These are phyloP conservation scores for Chionographis japonica DNA, from an alignment of 106 monocot genomes.

Conservation along the genomic window DNA sequence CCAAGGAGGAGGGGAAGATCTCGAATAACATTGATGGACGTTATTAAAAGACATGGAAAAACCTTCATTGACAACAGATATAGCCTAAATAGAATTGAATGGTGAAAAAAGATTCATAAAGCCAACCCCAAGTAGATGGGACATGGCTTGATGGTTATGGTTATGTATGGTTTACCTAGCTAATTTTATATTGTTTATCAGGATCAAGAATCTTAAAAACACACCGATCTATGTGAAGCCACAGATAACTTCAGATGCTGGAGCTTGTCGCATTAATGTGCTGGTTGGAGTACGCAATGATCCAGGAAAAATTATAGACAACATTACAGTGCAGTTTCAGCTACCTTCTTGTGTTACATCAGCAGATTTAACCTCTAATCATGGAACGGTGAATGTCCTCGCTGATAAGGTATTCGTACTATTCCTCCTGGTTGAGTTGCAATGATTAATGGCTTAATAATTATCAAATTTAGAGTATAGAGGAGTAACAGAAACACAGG, in stretches of 20 bases:
- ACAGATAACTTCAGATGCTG: constrained; percentile 61
- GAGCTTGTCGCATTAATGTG: constrained; percentile 66
- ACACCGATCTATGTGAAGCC: constrained; percentile 90
- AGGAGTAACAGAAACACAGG: too few relatives aligned
- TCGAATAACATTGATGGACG: too few relatives aligned
- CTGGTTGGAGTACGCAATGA: constrained; percentile 82
- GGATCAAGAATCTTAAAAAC: constrained; percentile 81
- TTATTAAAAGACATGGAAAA: too few relatives aligned
- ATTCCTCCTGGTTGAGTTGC: background rate
- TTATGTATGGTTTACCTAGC: too few relatives aligned
- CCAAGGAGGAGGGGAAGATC: too few relatives aligned
- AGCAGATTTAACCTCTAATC: constrained; percentile 65
- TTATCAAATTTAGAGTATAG: too few relatives aligned
- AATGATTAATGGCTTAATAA: background rate
- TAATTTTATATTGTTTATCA: constrained; percentile 7
- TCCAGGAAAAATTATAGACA: constrained; percentile 76
- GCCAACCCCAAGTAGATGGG: too few relatives aligned
- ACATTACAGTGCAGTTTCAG: constrained; percentile 62
- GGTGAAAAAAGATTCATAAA: too few relatives aligned
- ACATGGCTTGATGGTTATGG: too few relatives aligned
- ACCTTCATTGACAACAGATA: too few relatives aligned
- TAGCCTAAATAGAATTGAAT: too few relatives aligned
- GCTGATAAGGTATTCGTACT: constrained; percentile 65
- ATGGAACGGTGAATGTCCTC: constrained; percentile 77
- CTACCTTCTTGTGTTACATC: constrained; percentile 61